Conservation (phyloP, 108 stramenopile genomes). For the Cyclotella sp. region DNA sequence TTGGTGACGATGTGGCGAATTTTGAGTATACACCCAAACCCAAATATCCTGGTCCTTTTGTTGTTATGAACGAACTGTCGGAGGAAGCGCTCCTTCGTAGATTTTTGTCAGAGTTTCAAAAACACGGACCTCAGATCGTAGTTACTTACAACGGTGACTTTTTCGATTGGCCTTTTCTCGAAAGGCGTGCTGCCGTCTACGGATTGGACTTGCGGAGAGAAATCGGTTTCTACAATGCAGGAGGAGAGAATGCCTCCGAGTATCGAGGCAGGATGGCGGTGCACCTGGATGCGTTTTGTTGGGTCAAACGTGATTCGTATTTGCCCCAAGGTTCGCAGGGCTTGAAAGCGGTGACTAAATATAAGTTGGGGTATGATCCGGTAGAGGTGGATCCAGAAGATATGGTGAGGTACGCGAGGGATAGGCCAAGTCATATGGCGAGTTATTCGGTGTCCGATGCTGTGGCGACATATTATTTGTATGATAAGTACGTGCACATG, state of each 20-base stretch:
- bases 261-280: constrained; percentile 84
- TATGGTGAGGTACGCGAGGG: constrained; percentile 95
- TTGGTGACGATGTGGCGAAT: constrained; percentile 92
- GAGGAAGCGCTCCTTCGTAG: constrained; percentile 83
- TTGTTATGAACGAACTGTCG: constrained; percentile 91
- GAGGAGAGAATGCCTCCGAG: constrained; percentile 53
- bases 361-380: constrained; percentile 98
- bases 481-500: constrained; percentile 97
- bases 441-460: constrained; percentile 99
- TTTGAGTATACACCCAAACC: constrained; percentile 99
- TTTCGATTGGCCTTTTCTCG: constrained; percentile 99
- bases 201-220: constrained; percentile 91
- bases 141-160: constrained; percentile 99
- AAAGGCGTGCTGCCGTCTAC: constrained; percentile 78
- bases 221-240: constrained; percentile 78
- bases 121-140: constrained; percentile 92
- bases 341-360: constrained; percentile 98
- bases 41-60: constrained; percentile 96
- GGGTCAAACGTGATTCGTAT: constrained; percentile 99
- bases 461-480: constrained; percentile 98
- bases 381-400: constrained; percentile 99
- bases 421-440: constrained; percentile 95
- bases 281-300: constrained; percentile 97
- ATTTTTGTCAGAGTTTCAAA: constrained; percentile 89
- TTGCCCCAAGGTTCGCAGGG: constrained; percentile 98